Percentiles rank a stretch among this genome's conserved stretches.
Conservation (phyloP, 2,329 filamentous ascomycete species). For the Diplodia intermedia region DNA sequence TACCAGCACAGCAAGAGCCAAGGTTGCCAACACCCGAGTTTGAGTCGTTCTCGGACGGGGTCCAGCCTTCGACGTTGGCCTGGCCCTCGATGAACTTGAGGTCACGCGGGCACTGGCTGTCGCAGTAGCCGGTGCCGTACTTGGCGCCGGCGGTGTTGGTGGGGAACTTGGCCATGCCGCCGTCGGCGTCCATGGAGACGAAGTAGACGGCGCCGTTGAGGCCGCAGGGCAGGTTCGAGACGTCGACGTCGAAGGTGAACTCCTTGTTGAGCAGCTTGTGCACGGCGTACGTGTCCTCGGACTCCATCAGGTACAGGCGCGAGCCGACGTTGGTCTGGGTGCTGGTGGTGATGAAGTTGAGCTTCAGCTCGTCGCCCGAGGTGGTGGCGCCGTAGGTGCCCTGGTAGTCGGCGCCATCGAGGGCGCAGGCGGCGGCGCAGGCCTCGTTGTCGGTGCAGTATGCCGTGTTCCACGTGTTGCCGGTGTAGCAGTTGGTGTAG, state of each 20-base stretch:
- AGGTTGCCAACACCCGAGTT: slow-evolving; percentile 61
- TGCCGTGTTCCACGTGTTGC: slow-evolving; percentile 53
- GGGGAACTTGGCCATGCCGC: slow-evolving; percentile 59
- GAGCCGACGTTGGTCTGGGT: slow-evolving; percentile 40
- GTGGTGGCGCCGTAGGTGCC: slow-evolving; percentile 54
- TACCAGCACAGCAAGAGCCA: slow-evolving; percentile 68
- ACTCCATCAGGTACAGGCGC: slow-evolving; percentile 40
- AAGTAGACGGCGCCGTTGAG: slow-evolving; percentile 72
- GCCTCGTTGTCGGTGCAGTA: slow-evolving; percentile 54
- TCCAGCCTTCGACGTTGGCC: slow-evolving; percentile 64
- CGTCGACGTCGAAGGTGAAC: slow-evolving; percentile 42
- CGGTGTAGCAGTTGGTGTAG: slow-evolving; percentile 56
- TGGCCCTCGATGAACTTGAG: slow-evolving; percentile 59
- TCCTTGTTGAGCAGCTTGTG: slow-evolving; percentile 39
- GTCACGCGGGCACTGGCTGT: slow-evolving; percentile 41
- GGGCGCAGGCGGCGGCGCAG: slow-evolving; percentile 59
- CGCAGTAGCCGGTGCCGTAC: slow-evolving; percentile 64
- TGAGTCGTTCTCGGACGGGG: slow-evolving; percentile 58
- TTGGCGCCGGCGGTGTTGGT: slow-evolving; percentile 56
- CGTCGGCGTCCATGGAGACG: slow-evolving; percentile 66
- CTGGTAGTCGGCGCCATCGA: slow-evolving; percentile 62
- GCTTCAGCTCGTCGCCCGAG: slow-evolving; percentile 37
- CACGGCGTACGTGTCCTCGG: slow-evolving; percentile 39
- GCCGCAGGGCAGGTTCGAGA: slow-evolving; percentile 40
- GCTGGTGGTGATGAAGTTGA: slow-evolving; percentile 40